These are phyloP conservation scores for Diacronema lutheri DNA, from an alignment of 78 protist species.

Conservation along the genomic window DNA sequence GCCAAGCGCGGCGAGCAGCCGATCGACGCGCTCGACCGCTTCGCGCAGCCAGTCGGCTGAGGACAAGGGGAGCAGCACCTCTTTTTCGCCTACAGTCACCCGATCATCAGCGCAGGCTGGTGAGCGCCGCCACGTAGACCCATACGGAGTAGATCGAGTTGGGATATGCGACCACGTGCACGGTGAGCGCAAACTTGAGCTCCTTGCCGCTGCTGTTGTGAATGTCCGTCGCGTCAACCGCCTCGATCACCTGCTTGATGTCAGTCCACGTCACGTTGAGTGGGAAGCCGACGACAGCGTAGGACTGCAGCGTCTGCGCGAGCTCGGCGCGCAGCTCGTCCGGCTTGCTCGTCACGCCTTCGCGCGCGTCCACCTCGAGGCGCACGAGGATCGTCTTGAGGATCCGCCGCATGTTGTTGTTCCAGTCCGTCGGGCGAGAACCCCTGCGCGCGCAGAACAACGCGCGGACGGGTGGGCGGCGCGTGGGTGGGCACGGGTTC, in stretches of 20 bases:
- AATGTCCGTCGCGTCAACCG: not conserved
- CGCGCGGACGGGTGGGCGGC: no score
- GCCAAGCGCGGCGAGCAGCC: not conserved
- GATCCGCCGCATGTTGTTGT: not conserved
- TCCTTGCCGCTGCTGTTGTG: not conserved
- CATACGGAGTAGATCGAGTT: not conserved
- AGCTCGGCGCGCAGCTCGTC: not conserved
- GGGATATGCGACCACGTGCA: conserved; percentile 1
- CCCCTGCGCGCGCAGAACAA: not conserved
- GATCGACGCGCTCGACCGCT: not conserved
- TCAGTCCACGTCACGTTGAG: not conserved
- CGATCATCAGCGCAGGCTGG: no score
- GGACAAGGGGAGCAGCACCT: no score
- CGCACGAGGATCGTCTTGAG: not conserved
- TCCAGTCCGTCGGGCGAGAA: conserved; percentile 1
- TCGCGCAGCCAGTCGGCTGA: not conserved
- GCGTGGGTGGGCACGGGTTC: no score
- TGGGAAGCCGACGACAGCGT: not conserved
- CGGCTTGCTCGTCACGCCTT: not conserved
- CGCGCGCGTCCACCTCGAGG: not conserved
- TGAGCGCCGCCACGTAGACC: not conserved
- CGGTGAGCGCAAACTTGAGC: not conserved
- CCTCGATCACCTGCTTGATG: not conserved
- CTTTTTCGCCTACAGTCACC: no score
- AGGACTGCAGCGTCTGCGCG: not conserved